Evolutionary conservation across 1,284 basidiomycete species (phyloP).

Genomic region (Flammula alnicola): DNA sequence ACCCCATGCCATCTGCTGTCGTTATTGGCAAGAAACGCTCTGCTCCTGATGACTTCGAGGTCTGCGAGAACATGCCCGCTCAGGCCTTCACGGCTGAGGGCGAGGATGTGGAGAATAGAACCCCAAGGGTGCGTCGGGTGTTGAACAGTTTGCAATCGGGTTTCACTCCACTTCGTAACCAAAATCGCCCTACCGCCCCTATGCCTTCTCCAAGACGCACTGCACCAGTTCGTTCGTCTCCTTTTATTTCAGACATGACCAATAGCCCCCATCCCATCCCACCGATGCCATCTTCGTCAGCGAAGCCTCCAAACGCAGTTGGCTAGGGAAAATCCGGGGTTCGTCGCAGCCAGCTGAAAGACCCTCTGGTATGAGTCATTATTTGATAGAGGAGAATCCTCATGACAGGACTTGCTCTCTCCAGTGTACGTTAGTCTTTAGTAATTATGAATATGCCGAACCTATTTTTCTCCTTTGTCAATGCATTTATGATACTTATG

Average conservation of each 20-base stretch:
- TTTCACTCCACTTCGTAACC: slow-evolving; percentile 71
- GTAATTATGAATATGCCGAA: neutral
- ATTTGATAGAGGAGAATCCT: slow-evolving; percentile 28
- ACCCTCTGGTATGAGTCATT: slow-evolving; percentile 28
- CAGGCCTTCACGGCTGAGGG: slow-evolving; percentile 63
- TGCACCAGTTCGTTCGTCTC: slow-evolving; percentile 32
- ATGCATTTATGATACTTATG: slow-evolving; percentile 24
- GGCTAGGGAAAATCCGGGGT: slow-evolving; percentile 67
- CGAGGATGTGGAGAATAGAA: slow-evolving; percentile 47
- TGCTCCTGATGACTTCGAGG: slow-evolving; percentile 74
- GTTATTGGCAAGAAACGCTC: slow-evolving; percentile 66
- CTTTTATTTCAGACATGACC: slow-evolving; percentile 66
- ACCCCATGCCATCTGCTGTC: slow-evolving; percentile 34
- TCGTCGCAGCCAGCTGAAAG: slow-evolving; percentile 37
- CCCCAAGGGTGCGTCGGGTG: slow-evolving; percentile 60
- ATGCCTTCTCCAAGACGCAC: slow-evolving; percentile 52
- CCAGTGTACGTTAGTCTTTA: neutral
- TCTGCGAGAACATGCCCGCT: slow-evolving; percentile 53
- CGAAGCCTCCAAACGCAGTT: slow-evolving; percentile 54
- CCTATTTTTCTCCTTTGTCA: neutral
- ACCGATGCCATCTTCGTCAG: slow-evolving; percentile 28
- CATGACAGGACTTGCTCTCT: slow-evolving; percentile 19
- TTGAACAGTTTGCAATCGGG: slow-evolving; percentile 62
- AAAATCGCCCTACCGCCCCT: slow-evolving; percentile 43
- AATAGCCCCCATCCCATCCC: slow-evolving; percentile 57